phyloP scores from a whole-genome alignment of 306 rosid species.

The Prunus fruticosa region DNA sequence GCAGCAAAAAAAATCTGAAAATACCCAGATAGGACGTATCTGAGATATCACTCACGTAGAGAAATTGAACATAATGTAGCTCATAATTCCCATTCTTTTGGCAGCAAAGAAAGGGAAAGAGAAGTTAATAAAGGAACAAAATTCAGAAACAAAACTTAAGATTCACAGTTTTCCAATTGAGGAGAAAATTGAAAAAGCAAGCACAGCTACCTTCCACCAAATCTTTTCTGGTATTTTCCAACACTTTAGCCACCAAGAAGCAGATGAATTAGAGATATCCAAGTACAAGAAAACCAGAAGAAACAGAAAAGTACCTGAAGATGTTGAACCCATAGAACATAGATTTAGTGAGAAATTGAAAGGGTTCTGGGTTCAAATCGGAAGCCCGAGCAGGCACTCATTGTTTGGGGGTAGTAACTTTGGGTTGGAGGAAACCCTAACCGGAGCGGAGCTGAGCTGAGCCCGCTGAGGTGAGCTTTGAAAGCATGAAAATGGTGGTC shows the following conservation, averaged over 20 bases:
- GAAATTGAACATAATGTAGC: background rate
- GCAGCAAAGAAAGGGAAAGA: no score
- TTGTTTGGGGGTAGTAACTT: background rate
- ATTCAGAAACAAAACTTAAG: background rate
- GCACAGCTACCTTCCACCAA: background rate
- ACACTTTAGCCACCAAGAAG: constrained; percentile 6
- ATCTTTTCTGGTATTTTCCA: background rate
- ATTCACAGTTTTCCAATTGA: background rate
- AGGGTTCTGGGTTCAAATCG: background rate
- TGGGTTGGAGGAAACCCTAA: no score
- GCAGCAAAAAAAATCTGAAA: no score
- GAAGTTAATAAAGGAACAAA: background rate
- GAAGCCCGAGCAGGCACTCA: background rate
- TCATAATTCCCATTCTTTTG: background rate
- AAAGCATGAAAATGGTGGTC: no score
- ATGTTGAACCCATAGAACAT: constrained; percentile 16
- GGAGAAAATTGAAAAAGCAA: background rate
- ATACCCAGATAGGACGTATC: background rate
- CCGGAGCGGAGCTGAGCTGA: no score
- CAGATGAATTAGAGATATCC: background rate
- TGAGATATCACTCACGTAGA: no score
- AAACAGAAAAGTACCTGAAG: constrained; percentile 21
- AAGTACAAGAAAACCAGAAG: background rate
- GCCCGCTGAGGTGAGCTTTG: no score
- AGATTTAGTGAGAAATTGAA: background rate